Percentiles rank a stretch among this genome's conserved stretches.
Evolutionary conservation across 2,329 filamentous ascomycete genomes (phyloP).

Genomic region (Botrytis paeoniae): DNA sequence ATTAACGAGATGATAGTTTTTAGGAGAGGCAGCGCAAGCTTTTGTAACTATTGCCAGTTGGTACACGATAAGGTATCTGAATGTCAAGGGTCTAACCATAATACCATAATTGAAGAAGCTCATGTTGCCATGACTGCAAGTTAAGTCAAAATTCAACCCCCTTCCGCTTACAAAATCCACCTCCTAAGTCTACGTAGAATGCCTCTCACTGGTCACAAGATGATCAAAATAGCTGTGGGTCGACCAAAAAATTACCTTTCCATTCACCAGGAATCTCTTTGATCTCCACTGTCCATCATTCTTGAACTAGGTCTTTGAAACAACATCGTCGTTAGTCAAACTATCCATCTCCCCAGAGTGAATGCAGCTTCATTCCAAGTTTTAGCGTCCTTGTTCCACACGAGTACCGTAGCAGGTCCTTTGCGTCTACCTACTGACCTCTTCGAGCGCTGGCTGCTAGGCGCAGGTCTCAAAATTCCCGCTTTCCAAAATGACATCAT

Average conservation of each 20-base stretch:
- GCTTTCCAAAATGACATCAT: too few species aligned
- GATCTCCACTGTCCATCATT: not conserved
- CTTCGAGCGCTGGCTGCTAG: not conserved
- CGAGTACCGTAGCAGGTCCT: too few species aligned
- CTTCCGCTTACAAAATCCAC: not conserved
- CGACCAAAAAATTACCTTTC: not conserved
- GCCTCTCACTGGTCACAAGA: not conserved
- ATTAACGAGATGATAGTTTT: not conserved
- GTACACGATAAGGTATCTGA: not conserved
- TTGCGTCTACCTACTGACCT: not conserved
- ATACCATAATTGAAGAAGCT: not conserved
- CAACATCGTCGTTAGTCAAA: not conserved
- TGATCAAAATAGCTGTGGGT: not conserved
- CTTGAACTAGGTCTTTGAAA: not conserved
- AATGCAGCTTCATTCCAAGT: not conserved
- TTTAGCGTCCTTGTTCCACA: not conserved
- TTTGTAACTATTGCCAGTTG: not conserved
- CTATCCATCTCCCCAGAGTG: not conserved
- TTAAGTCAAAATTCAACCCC: not conserved
- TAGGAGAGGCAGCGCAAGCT: not conserved
- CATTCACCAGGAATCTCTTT: not conserved
- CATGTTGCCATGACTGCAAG: not conserved
- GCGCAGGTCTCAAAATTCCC: too few species aligned
- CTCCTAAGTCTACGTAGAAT: too few species aligned
- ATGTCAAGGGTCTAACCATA: not conserved